Evolutionary conservation across 805 yeast species (phyloP), one percentile per base, ranked within the genome.

Genomic region (Zygosaccharomyces gambellarensis): DNA sequence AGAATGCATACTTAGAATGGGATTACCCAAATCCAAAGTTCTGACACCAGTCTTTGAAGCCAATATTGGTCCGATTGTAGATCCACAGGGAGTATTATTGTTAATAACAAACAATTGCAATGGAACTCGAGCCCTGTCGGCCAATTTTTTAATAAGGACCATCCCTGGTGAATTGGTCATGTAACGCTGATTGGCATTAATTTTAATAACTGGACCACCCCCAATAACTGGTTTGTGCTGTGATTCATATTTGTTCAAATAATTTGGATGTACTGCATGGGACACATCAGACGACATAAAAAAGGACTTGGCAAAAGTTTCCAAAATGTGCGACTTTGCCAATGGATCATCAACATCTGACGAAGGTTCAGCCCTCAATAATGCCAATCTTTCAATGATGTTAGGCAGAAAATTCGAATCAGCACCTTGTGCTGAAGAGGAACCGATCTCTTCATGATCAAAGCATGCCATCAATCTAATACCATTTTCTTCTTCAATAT

Each of bases 401-500:
- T 89, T 86, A 21, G 94, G 94, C 47, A 92, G 72, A 64, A 94
- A 88, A 51, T 90, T 86, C 1, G 97, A 89, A 62, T 88, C 90
- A 1, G 99, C 99, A 55, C 99, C 99, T 69, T 92, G 97, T 11
- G 96, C 96, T 14, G 96, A 85, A 7, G 82, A 75, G 1, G 97
- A 90, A 0, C 99, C 99, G 57, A 92, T 78, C 67, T 92, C 99
- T 69, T 92, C 99, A 67, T 94, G 98, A 66, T 92, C 99, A 67
- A 94, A 92, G 51, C 90, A 73, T 0, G 96, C 83, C 47, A 90
- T 76, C 63, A 90, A 66, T 62, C 85, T 82, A 38, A 89, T 81
- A 39, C 87, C 85, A 2, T 71, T 54, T 49, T 81, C 84, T 0
- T 68, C 58, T 0, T 64, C 69, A 38, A 85, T 65, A 17, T 64